Evolutionary conservation across 305 asterid species (phyloP).

Genomic region (Fraxinus floribunda): DNA sequence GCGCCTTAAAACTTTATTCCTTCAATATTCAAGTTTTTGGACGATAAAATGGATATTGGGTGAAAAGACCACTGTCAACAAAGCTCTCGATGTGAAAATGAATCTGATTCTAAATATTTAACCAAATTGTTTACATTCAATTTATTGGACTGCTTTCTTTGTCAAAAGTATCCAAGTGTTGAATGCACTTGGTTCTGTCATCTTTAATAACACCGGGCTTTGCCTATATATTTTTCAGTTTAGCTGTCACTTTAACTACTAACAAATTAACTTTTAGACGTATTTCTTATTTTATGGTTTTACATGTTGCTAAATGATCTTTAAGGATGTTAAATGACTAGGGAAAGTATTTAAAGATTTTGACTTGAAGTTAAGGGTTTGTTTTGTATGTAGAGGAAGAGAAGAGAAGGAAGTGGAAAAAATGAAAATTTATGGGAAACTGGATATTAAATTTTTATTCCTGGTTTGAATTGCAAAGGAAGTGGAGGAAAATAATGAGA

Average conservation of each 20-base stretch:
- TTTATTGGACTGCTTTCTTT: not conserved
- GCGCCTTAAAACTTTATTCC: not conserved
- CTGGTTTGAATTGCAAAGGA: not conserved
- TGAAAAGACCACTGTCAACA: not conserved
- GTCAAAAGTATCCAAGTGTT: not conserved
- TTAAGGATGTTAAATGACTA: not conserved
- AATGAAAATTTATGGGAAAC: not conserved
- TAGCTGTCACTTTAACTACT: not conserved
- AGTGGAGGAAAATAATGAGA: not conserved
- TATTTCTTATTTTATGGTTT: not conserved
- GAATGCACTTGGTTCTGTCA: not conserved
- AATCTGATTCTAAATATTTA: not conserved
- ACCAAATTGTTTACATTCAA: not conserved
- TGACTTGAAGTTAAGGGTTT: not conserved
- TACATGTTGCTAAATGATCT: not conserved
- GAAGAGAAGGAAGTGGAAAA: not conserved
- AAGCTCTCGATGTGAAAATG: not conserved
- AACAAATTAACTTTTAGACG: not conserved
- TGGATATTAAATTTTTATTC: not conserved
- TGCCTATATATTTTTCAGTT: not conserved
- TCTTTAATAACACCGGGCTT: conserved; percentile 7
- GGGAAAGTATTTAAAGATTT: not conserved
- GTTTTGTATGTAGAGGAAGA: not conserved
- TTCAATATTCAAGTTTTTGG: not conserved
- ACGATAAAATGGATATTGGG: not conserved